Conservation (phyloP, 2,329 filamentous ascomycete species). For the Cryphonectria radicalis region DNA sequence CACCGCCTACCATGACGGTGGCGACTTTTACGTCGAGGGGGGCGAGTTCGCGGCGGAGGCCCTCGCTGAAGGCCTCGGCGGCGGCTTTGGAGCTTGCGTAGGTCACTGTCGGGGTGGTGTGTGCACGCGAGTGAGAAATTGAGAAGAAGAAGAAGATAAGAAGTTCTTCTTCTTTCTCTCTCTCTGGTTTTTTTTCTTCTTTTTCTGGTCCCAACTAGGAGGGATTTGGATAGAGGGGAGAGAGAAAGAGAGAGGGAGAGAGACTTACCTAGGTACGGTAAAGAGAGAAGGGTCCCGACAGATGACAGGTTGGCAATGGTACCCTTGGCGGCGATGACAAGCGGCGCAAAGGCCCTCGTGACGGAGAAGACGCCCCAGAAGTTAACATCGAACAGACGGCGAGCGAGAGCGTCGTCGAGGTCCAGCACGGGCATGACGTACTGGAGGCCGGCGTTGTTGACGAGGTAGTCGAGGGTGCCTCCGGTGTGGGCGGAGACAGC, state of each 20-base stretch:
- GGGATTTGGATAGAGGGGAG: slow-evolving; percentile 26
- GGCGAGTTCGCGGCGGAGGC: slow-evolving; percentile 54
- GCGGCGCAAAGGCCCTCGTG: slow-evolving; percentile 53
- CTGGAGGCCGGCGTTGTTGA: slow-evolving; percentile 59
- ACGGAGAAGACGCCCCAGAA: slow-evolving; percentile 61
- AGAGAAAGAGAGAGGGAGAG: too few relatives aligned
- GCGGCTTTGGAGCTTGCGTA: slow-evolving; percentile 50
- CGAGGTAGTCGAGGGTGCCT: slow-evolving; percentile 51
- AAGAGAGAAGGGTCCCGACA: slow-evolving; percentile 46
- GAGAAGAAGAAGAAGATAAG: background rate
- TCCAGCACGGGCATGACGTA: slow-evolving; percentile 50
- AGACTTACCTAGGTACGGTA: slow-evolving; percentile 12
- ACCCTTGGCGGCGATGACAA: slow-evolving; percentile 54
- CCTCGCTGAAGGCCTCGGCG: slow-evolving; percentile 16
- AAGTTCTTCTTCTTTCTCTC: too few relatives aligned
- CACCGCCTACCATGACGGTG: slow-evolving; percentile 59
- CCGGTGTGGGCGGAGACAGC: background rate
- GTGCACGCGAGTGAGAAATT: slow-evolving; percentile 51
- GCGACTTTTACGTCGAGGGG: slow-evolving; percentile 61
- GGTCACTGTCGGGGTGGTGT: slow-evolving; percentile 55
- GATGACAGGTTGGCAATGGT: slow-evolving; percentile 61
- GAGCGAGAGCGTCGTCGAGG: slow-evolving; percentile 52
- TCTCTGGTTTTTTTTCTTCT: too few relatives aligned
- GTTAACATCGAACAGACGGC: slow-evolving; percentile 50
- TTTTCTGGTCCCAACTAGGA: slow-evolving; percentile 52